Conservation (phyloP, 495 filamentous ascomycete genomes). For the Hyaloscypha hepaticicola region DNA sequence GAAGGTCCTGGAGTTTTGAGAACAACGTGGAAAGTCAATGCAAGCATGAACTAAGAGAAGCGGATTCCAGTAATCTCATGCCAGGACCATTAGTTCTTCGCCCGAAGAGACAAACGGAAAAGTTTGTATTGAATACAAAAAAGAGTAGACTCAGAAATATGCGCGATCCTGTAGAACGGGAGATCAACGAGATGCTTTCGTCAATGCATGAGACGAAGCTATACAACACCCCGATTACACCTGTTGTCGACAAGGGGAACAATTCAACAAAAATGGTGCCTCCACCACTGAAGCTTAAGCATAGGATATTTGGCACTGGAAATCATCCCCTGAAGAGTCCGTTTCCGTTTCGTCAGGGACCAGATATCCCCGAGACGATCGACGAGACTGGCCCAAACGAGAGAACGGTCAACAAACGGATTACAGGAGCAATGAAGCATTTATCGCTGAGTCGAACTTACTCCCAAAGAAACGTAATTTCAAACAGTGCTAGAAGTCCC, state of each 20-base stretch:
- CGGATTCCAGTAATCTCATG: not conserved
- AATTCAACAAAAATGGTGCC: not conserved
- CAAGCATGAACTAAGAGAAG: not conserved
- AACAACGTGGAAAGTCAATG: not conserved
- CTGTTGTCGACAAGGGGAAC: not conserved
- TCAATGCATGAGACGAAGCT: not conserved
- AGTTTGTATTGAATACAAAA: not conserved
- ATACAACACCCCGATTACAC: not conserved
- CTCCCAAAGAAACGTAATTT: not conserved
- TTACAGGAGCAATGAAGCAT: conserved; percentile 1
- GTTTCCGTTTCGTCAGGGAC: conserved; percentile 10
- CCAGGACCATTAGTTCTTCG: conserved; percentile 7
- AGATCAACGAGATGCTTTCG: not conserved
- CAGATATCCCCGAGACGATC: not conserved
- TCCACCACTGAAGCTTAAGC: not conserved
- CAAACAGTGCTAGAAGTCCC: not conserved
- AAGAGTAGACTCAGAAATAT: not conserved
- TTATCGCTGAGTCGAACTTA: not conserved
- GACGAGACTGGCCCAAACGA: not conserved
- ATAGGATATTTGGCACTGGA: not conserved
- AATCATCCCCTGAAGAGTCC: conserved; percentile 24
- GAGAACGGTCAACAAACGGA: not conserved
- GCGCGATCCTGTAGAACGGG: not conserved
- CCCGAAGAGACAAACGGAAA: not conserved
- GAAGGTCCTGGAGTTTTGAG: not conserved